Conservation (phyloP, 768 basidiomycete genomes). For the Boletellus ananas region DNA sequence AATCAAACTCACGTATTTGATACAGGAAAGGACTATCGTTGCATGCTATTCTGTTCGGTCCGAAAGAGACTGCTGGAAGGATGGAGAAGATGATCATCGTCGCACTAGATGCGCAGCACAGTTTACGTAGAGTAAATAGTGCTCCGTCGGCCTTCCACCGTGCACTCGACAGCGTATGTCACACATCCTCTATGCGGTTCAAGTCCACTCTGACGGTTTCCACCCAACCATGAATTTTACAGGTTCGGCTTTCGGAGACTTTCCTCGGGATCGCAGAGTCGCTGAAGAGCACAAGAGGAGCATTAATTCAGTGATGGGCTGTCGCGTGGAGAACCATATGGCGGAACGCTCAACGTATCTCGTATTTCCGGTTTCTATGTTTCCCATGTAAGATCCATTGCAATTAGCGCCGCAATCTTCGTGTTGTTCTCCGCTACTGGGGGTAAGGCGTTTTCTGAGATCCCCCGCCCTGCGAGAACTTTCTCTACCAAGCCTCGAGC, state of each 20-base stretch:
- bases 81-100: slow-evolving; percentile 47
- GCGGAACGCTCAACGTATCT: background rate
- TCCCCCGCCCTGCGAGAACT: too few species aligned
- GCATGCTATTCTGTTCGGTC: slow-evolving; percentile 55
- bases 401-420: too few species aligned
- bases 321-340: background rate
- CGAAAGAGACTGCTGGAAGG: slow-evolving; percentile 13
- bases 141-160: slow-evolving; percentile 45
- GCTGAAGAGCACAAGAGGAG: slow-evolving; percentile 48
- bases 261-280: slow-evolving; percentile 58
- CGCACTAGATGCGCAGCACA: slow-evolving; percentile 44
- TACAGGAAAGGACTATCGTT: slow-evolving; percentile 52
- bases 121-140: slow-evolving; percentile 22
- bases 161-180: slow-evolving; percentile 47
- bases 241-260: slow-evolving; percentile 51
- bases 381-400: too few species aligned
- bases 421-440: too few species aligned
- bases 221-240: background rate
- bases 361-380: too few species aligned
- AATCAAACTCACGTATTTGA: background rate
- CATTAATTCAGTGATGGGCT: slow-evolving; percentile 34
- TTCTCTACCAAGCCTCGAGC: too few species aligned
- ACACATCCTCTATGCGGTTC: background rate
- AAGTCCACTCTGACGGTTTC: too few species aligned
- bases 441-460: too few species aligned